Evolutionary conservation across 106 monocot species (phyloP), one percentile per base, ranked within the genome.

Genomic region (Agapanthus africanus): DNA sequence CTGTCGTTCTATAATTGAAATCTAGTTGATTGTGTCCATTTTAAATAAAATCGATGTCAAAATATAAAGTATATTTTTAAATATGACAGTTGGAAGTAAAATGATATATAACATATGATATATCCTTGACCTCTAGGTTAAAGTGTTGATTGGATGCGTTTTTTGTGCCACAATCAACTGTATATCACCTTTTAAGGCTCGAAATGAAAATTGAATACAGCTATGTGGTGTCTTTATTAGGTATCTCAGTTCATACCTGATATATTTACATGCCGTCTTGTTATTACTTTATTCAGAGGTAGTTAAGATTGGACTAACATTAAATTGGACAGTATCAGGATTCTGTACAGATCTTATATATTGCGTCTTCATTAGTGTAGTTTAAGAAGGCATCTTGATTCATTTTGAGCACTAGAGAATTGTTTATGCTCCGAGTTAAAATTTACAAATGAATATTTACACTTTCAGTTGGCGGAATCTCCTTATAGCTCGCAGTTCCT

Each of bases 381-480:
- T 36, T 63, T 37, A 21, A 63, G 37, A 7, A 4, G 64, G 25
- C 40, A 40, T 65, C 10, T 23, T 40, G 39, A 65, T 22, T 65
- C 40, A 30, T 33, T 42, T 33, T 16, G 30, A 8, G 39, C 40
- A 40, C 4, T 11, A 7, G 21, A n/a, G 40, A 26, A 31, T 64
- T 47, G 21, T 47, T 40, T 40, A 13, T 56, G 2, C 25, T 40
- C n/a, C n/a, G n/a, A n/a, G n/a, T n/a, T n/a, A n/a, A n/a, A n/a
- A n/a, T n/a, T n/a, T n/a, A n/a, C n/a, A n/a, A n/a, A n/a, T n/a
- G n/a, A 25, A 65, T 11, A 25, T 39, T 65, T 4, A 6, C 47
- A 37, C 70, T 76, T 65, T 18, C 68, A 97, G 97, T 73, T 97
- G 70, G 92, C 80, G 67, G 80, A 87, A 74, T 89, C 86, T 67